phyloP scores from a whole-genome alignment of 2,329 filamentous ascomycete species.

The Nothopassalora personata region DNA sequence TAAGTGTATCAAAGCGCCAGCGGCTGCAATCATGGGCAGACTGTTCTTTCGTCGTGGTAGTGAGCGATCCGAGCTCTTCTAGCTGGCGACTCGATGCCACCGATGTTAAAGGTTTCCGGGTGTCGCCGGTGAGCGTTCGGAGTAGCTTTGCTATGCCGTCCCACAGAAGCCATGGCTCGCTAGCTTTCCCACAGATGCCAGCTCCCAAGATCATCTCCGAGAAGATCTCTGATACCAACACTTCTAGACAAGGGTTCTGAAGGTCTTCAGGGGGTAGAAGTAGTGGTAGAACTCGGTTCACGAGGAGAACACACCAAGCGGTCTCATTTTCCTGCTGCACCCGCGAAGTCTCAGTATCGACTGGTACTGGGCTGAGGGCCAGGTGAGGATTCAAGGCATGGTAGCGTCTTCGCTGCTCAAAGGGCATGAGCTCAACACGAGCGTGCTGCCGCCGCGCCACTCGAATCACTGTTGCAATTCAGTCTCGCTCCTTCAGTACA shows the following conservation, averaged over 20 bases:
- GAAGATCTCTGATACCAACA: conserved; percentile 79
- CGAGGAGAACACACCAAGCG: conserved; percentile 81
- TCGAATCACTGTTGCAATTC: conserved; percentile 19
- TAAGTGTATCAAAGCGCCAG: conserved; percentile 17
- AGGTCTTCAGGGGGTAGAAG: conserved; percentile 89
- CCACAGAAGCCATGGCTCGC: conserved; percentile 85
- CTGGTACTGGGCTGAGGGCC: conserved; percentile 71
- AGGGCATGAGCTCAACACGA: neutral
- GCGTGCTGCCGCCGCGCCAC: conserved; percentile 11
- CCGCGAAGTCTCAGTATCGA: conserved; percentile 30
- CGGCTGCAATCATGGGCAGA: neutral
- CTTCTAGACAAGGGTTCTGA: conserved; percentile 76
- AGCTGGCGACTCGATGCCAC: conserved; percentile 40
- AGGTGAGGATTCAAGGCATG: conserved; percentile 79
- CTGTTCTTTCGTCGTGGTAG: conserved; percentile 28
- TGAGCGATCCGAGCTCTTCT: conserved; percentile 54
- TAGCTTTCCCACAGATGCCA: conserved; percentile 70
- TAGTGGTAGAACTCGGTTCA: conserved; percentile 73
- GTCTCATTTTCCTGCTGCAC: conserved; percentile 72
- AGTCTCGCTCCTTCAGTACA: neutral
- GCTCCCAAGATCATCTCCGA: conserved; percentile 86
- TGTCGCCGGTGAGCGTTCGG: conserved; percentile 34
- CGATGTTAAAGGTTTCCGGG: conserved; percentile 17
- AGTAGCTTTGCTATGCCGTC: conserved; percentile 72
- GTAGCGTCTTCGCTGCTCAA: conserved; percentile 45